Evolutionary conservation across 192 early-diverging fungal species (phyloP).

Genomic region (Coemansia sp.): DNA sequence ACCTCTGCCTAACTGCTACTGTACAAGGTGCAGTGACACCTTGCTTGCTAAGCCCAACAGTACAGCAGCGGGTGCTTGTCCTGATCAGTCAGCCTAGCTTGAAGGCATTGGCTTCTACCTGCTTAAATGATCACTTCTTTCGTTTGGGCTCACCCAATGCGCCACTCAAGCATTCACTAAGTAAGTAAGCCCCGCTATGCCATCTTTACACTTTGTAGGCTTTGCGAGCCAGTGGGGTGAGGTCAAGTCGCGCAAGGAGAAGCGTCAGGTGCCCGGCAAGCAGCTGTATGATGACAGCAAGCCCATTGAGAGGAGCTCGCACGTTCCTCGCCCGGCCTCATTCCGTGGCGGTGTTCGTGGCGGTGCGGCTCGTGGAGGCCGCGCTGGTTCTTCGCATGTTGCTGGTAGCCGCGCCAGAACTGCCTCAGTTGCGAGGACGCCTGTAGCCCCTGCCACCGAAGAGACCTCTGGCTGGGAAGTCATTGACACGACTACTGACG

Average conservation of each 20-base stretch:
- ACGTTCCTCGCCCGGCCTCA: slow-evolving; percentile 61
- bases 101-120: neutral
- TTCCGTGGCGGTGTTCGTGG: slow-evolving; percentile 65
- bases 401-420: slow-evolving; percentile 41
- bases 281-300: slow-evolving; percentile 56
- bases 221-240: slow-evolving; percentile 82
- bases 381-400: slow-evolving; percentile 57
- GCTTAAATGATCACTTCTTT: neutral
- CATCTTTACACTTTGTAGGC: slow-evolving; percentile 55
- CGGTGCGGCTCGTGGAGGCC: slow-evolving; percentile 69
- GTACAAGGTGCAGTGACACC: neutral
- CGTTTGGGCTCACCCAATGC: slow-evolving; percentile 6
- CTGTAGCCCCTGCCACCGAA: slow-evolving; percentile 9
- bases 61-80: neutral
- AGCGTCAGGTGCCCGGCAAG: slow-evolving; percentile 54
- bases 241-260: slow-evolving; percentile 72
- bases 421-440: slow-evolving; percentile 34
- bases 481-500: slow-evolving; percentile 15
- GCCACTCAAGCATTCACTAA: slow-evolving; percentile 9
- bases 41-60: neutral
- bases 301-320: slow-evolving; percentile 41
- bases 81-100: neutral
- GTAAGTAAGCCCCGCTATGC: neutral
- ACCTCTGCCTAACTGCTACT: slow-evolving; percentile 1
- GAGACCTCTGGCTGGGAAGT: slow-evolving; percentile 42